A percentile compares a stretch with the other conserved stretches of the same genome.
Evolutionary conservation across 805 yeast species (phyloP).

Genomic region (Pichia membranifaciens): DNA sequence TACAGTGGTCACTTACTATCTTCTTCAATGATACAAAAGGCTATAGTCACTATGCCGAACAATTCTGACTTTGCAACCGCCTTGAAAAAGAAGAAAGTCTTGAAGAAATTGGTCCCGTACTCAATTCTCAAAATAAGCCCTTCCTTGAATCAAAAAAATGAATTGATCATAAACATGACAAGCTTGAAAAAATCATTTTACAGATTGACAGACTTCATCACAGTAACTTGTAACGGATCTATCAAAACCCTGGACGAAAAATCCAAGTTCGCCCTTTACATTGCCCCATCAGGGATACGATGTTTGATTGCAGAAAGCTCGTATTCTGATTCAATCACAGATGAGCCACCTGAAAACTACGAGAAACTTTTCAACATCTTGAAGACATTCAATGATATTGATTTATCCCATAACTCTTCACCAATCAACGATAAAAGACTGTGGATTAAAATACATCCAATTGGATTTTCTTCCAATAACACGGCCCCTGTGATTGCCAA

Average conservation of each 20-base stretch:
- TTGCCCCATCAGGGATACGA: conserved; percentile 53
- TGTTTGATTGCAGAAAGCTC: conserved; percentile 31
- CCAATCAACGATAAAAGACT: conserved; percentile 19
- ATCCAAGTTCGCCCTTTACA: conserved; percentile 35
- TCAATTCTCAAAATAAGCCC: conserved; percentile 42
- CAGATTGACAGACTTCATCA: conserved; percentile 17
- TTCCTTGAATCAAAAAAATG: conserved; percentile 41
- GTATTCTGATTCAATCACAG: conserved; percentile 28
- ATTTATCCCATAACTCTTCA: conserved; percentile 3
- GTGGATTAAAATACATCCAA: conserved; percentile 69
- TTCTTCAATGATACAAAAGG: conserved; percentile 24
- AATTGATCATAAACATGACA: conserved; percentile 35
- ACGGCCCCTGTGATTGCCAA: conserved; percentile 57
- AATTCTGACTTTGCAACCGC: neutral
- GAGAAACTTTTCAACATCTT: conserved; percentile 8
- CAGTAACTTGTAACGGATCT: conserved; percentile 7
- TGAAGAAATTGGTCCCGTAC: conserved; percentile 15
- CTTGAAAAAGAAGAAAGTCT: conserved; percentile 7
- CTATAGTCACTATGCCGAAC: neutral
- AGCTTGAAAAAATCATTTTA: conserved; percentile 17
- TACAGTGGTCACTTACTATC: conserved; percentile 43
- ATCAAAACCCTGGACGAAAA: conserved; percentile 8
- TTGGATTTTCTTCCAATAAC: conserved; percentile 61
- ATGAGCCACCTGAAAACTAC: conserved; percentile 38
- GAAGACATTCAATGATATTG: conserved; percentile 30